phyloP scores from a whole-genome alignment of 371 early-diverging fungal genomes.

The Zychaea mexicana region DNA sequence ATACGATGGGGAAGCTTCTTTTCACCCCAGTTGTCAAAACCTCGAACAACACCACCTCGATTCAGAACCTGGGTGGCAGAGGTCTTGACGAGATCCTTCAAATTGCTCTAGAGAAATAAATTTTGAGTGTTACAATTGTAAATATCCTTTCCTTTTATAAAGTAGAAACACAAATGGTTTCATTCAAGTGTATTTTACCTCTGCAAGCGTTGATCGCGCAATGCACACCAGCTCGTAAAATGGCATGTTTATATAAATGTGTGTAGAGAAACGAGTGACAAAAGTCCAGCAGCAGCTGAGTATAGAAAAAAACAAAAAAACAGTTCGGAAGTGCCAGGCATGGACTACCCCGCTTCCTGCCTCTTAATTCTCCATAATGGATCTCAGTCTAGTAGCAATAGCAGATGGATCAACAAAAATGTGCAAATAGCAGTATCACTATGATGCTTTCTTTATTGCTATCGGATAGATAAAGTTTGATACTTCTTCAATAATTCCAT shows the following conservation, averaged over 20 bases:
- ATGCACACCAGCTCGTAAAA: slow-evolving; percentile 76
- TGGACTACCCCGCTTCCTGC: no score
- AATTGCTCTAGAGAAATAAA: slow-evolving; percentile 43
- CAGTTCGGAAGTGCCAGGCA: no score
- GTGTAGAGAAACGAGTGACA: background rate
- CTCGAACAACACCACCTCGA: slow-evolving; percentile 79
- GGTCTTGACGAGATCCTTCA: slow-evolving; percentile 67
- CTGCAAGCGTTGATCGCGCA: slow-evolving; percentile 57
- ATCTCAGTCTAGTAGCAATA: no score
- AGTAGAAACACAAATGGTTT: no score
- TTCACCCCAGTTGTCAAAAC: slow-evolving; percentile 70
- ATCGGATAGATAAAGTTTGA: no score
- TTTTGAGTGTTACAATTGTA: background rate
- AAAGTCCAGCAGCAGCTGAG: background rate
- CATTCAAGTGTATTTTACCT: slow-evolving; percentile 33
- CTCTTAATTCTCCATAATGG: no score
- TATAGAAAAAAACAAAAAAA: background rate
- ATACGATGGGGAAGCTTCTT: slow-evolving; percentile 66
- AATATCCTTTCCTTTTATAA: no score
- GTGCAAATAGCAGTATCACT: no score
- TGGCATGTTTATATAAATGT: slow-evolving; percentile 52
- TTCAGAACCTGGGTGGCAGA: slow-evolving; percentile 73
- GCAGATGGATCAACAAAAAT: no score
- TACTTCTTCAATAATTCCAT: no score
- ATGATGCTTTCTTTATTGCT: no score